Percentiles rank a stretch among this genome's conserved stretches.
phyloP scores from a whole-genome alignment of 75 land plant species.

The Adiantum capillusveneris region DNA sequence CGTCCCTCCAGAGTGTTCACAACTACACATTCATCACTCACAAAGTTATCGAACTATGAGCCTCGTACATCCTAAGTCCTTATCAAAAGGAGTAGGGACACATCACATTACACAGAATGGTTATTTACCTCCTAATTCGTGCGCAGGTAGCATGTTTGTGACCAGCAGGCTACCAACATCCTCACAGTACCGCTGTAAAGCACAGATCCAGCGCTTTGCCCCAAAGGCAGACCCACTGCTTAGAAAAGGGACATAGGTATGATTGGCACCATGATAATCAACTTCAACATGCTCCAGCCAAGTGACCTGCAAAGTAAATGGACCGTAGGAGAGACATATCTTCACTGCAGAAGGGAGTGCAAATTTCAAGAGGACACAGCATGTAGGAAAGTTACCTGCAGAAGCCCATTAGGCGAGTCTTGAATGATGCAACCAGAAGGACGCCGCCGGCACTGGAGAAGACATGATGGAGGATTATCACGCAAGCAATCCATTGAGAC shows the following conservation, averaged over 20 bases:
- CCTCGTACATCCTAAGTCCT: too few relatives aligned
- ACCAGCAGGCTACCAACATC: background rate
- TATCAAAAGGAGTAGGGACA: too few relatives aligned
- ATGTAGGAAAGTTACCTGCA: conserved; percentile 4
- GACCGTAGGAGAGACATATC: too few relatives aligned
- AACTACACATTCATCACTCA: conserved; percentile 2
- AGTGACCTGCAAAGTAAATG: conserved; percentile 4
- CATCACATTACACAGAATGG: too few relatives aligned
- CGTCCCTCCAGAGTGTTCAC: conserved; percentile 9
- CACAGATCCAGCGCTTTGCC: conserved; percentile 9
- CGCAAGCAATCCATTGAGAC: conserved; percentile 56
- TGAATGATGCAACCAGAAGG: conserved; percentile 18
- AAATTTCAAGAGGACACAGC: too few relatives aligned
- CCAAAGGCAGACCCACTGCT: conserved; percentile 12
- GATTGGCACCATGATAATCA: background rate
- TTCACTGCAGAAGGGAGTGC: too few relatives aligned
- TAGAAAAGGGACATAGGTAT: background rate
- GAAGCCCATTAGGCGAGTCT: conserved; percentile 14
- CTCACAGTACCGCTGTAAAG: conserved; percentile 11
- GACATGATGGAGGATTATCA: conserved; percentile 19
- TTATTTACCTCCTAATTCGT: conserved; percentile 11
- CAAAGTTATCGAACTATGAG: too few relatives aligned
- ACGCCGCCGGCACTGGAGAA: conserved; percentile 15
- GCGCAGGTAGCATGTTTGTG: conserved; percentile 1
- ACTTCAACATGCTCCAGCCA: conserved; percentile 7